phyloP scores from a whole-genome alignment of 495 filamentous ascomycete genomes.

The Neurospora sp. region DNA sequence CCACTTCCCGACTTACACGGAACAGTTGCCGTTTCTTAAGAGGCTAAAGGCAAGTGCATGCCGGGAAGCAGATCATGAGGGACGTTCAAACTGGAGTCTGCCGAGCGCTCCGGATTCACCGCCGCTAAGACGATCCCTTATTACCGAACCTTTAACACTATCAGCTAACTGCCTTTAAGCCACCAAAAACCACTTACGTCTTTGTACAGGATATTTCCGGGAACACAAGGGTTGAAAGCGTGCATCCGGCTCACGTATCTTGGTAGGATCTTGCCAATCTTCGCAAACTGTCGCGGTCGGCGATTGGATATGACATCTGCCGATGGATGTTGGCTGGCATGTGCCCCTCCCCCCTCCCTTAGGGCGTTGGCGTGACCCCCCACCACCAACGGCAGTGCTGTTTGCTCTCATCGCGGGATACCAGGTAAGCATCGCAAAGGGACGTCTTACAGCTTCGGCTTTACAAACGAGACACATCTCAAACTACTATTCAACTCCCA shows the following conservation, averaged over 20 bases:
- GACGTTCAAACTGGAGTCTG: neutral
- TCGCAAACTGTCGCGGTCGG: neutral
- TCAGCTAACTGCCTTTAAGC: neutral
- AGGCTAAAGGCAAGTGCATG: neutral
- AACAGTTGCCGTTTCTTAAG: neutral
- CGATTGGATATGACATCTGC: constrained; percentile 28
- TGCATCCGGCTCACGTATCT: neutral
- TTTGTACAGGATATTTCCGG: neutral
- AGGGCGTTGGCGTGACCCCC: neutral
- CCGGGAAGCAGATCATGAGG: neutral
- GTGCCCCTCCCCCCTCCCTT: constrained; percentile 16
- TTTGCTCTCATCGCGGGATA: too few species aligned
- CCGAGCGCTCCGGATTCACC: neutral
- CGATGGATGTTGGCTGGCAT: constrained; percentile 13
- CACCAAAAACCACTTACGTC: neutral
- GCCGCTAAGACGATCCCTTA: neutral
- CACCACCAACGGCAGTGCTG: neutral
- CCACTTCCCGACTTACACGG: neutral
- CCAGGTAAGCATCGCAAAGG: too few species aligned
- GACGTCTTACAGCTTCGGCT: neutral
- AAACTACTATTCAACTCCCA: neutral
- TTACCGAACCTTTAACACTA: neutral
- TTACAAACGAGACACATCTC: neutral
- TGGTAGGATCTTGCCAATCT: neutral
- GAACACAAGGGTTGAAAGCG: neutral